phyloP scores from a whole-genome alignment of 1,139 yeast genomes.

The Kodamaea sp. region DNA sequence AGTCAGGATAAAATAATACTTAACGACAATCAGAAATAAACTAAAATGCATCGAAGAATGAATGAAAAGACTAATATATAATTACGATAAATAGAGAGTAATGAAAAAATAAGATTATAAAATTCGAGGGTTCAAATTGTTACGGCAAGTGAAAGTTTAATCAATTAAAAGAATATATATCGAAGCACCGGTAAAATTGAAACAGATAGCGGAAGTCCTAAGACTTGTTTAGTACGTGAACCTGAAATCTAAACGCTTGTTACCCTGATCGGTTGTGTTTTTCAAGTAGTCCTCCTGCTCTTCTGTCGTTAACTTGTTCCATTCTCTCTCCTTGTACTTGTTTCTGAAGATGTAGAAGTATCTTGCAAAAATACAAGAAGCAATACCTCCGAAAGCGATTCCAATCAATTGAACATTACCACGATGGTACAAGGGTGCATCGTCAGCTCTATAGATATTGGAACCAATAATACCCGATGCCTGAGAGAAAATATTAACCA shows the following conservation, averaged over 20 bases:
- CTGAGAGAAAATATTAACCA: conserved; percentile 19
- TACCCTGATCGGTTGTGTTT: conserved; percentile 52
- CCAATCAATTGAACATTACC: conserved; percentile 16
- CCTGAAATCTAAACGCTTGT: conserved; percentile 55
- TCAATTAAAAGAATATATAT: too few relatives aligned
- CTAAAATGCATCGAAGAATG: too few relatives aligned
- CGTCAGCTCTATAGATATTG: conserved; percentile 17
- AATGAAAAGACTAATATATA: too few relatives aligned
- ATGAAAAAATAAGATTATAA: too few relatives aligned
- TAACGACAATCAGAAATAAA: too few relatives aligned
- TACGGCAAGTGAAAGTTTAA: too few relatives aligned
- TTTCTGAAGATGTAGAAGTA: conserved; percentile 51
- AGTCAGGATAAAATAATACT: too few relatives aligned
- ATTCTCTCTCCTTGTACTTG: conserved; percentile 39
- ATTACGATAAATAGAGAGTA: too few relatives aligned
- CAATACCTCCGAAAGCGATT: conserved; percentile 15
- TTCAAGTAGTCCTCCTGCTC: conserved; percentile 47
- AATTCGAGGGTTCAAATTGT: too few relatives aligned
- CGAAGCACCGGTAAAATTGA: too few relatives aligned
- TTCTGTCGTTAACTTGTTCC: conserved; percentile 50
- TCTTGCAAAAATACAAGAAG: conserved; percentile 12
- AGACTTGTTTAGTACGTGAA: conserved; percentile 24
- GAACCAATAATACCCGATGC: conserved; percentile 16
- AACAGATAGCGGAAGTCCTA: too few relatives aligned
- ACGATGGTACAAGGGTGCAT: conserved; percentile 18